These are phyloP conservation scores for Penicillium dipodomyicola DNA, from an alignment of 495 filamentous ascomycete genomes.

Conservation along the genomic window DNA sequence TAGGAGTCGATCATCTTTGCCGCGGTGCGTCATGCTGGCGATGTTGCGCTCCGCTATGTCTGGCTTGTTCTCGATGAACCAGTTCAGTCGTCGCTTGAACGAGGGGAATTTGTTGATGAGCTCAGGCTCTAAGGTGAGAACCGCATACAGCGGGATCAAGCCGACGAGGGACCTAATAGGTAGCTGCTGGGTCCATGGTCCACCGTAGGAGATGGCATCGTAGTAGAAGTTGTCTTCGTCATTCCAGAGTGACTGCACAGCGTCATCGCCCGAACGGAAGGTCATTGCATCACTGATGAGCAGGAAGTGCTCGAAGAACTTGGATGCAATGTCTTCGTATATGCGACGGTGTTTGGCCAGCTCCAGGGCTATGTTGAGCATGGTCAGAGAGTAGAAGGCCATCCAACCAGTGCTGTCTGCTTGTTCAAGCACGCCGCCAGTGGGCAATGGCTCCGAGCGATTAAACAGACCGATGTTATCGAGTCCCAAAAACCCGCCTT, in stretches of 20 bases:
- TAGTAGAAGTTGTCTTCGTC: slow-evolving; percentile 95
- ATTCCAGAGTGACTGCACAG: slow-evolving; percentile 83
- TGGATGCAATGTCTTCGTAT: slow-evolving; percentile 96
- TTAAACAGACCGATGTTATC: slow-evolving; percentile 98
- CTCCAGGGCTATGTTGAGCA: slow-evolving; percentile 95
- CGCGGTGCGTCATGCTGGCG: slow-evolving; percentile 81
- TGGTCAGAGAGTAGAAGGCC: slow-evolving; percentile 91
- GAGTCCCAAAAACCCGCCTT: slow-evolving; percentile 92
- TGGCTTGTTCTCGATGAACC: slow-evolving; percentile 83
- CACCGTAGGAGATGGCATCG: slow-evolving; percentile 94
- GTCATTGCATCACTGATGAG: slow-evolving; percentile 98
- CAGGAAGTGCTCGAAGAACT: slow-evolving; percentile 98
- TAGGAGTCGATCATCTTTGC: slow-evolving; percentile 82
- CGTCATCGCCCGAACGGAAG: slow-evolving; percentile 72
- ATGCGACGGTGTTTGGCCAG: slow-evolving; percentile 92
- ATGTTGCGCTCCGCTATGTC: slow-evolving; percentile 91
- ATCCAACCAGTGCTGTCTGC: slow-evolving; percentile 98
- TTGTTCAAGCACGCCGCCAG: slow-evolving; percentile 89
- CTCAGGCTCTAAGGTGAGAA: slow-evolving; percentile 87
- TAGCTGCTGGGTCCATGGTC: slow-evolving; percentile 87
- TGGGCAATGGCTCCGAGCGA: slow-evolving; percentile 93
- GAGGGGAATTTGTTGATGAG: slow-evolving; percentile 85
- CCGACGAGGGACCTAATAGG: slow-evolving; percentile 90
- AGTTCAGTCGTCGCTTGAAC: slow-evolving; percentile 90
- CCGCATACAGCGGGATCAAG: slow-evolving; percentile 88